Base-by-base conservation (phyloP, 805 yeast species). In the Phaffomyces antillensis region DNA sequence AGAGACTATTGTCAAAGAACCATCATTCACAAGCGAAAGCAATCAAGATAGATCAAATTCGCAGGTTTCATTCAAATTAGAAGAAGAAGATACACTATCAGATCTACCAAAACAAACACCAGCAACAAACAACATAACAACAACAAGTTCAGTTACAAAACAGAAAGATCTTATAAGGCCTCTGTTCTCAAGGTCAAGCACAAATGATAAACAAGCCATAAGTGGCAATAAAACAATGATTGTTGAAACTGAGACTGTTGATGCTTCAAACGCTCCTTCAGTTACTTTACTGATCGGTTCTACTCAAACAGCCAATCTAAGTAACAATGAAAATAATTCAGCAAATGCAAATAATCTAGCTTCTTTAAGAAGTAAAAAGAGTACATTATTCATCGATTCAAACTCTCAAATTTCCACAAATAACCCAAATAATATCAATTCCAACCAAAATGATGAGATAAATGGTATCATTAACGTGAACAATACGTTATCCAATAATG, bases 191-290 rank as follows among this genome's bases (percentile, higher is more conserved):
- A 52, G 61, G 31, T 40, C 60, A 3, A 52, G 47, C 15, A 56
- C 61, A 0, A 50, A 53, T 2, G 62, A 58, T 20, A 56, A 57
- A 32, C 37, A 50, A 16, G 44, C 50, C 15, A 20, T 38, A 5
- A 42, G 43, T n/a, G 44, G 42, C 4, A 54, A 56, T 23, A 62
- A 64, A 40, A 58, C 64, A 20, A 70, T 76, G 70, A 74, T 75
- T 26, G 85, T 79, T 28, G 85, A 79, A 52, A 76, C 82, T 0
- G 85, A 79, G 53, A 77, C 82, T 0, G 82, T 79, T 16, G 73
- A 78, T 35, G 72, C 81, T 2, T 61, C 70, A 3, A 51, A 45
- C 41, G 45, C 48, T 2, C 60, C 57, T 7, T 48, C 54, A n/a
- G 60, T 54, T 11, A 56, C 60, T 11, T 48, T 54, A 17, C 62